A percentile compares a stretch with the other conserved stretches of the same genome.
Evolutionary conservation across 164 flowering plant genomes (phyloP).

Genomic region (Taxillus chinensis): DNA sequence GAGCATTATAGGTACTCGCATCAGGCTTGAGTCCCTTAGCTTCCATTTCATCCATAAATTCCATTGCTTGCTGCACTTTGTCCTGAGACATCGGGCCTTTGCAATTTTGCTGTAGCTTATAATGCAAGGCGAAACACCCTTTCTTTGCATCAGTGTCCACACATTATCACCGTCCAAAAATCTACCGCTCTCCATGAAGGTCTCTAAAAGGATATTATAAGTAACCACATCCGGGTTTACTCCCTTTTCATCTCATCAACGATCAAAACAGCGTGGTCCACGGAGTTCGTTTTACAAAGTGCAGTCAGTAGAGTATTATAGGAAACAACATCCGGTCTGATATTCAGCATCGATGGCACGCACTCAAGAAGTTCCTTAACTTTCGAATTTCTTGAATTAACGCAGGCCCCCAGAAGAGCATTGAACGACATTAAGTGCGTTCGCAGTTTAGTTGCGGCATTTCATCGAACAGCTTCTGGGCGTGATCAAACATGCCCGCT

Average conservation of each 20-base stretch:
- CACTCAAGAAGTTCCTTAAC: conserved; percentile 27
- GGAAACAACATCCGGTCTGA: conserved; percentile 29
- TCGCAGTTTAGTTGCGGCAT: conserved; percentile 33
- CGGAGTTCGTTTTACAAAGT: conserved; percentile 28
- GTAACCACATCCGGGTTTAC: conserved; percentile 29
- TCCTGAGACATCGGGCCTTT: conserved; percentile 20
- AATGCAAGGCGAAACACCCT: conserved; percentile 26
- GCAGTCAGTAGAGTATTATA: conserved; percentile 38
- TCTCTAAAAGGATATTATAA: conserved; percentile 32
- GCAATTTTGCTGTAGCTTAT: conserved; percentile 29
- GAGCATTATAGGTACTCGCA: conserved; percentile 17
- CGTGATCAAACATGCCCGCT: conserved; percentile 49
- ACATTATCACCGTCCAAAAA: conserved; percentile 36
- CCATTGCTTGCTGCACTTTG: conserved; percentile 22
- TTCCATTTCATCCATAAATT: conserved; percentile 24
- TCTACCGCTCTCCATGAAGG: conserved; percentile 17
- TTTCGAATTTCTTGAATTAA: conserved; percentile 20
- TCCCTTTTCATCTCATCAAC: conserved; percentile 41
- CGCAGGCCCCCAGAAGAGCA: conserved; percentile 38
- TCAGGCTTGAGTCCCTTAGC: conserved; percentile 26
- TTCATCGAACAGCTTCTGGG: conserved; percentile 51
- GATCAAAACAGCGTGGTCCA: conserved; percentile 28
- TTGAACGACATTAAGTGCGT: conserved; percentile 33
- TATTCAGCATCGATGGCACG: conserved; percentile 18
- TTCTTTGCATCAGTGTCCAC: conserved; percentile 40